These are phyloP conservation scores for Xylaria sp. DNA, from an alignment of 2,329 filamentous ascomycete species.

Conservation along the genomic window DNA sequence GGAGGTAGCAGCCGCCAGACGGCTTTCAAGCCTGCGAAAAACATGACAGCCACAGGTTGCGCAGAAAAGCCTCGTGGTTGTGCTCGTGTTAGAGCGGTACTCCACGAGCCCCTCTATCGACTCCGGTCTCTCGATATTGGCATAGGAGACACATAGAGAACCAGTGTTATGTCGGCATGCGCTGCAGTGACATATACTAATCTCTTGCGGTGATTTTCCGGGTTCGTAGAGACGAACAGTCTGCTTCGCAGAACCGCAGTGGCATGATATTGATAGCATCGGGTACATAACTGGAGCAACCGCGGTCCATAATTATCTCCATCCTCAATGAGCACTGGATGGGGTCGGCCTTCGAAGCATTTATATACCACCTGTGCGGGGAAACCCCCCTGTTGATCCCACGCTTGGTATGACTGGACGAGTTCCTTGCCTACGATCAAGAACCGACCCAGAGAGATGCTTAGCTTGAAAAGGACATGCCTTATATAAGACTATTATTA, in stretches of 20 bases:
- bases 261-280: conserved; percentile 35
- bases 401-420: too few relatives aligned
- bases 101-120: conserved; percentile 26
- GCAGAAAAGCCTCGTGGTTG: conserved; percentile 46
- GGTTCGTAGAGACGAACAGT: conserved; percentile 14
- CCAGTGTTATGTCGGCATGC: conserved; percentile 44
- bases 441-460: not conserved
- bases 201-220: not conserved
- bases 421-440: too few relatives aligned
- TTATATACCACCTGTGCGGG: not conserved
- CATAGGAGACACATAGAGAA: conserved; percentile 48
- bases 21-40: conserved; percentile 36
- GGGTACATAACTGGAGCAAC: conserved; percentile 6
- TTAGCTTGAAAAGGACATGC: too few relatives aligned
- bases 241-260: conserved; percentile 37
- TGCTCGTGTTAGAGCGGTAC: conserved; percentile 17
- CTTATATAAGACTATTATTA: too few relatives aligned
- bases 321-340: too few relatives aligned
- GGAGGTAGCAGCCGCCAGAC: too few relatives aligned
- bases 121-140: conserved; percentile 35
- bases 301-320: too few relatives aligned
- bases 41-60: conserved; percentile 50
- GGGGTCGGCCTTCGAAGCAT: not conserved
- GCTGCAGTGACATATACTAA: conserved; percentile 44
- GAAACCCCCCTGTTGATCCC: not conserved